These are phyloP conservation scores for Tillandsia leiboldiana DNA, from an alignment of 176 grass and related monocot genomes.

Conservation along the genomic window DNA sequence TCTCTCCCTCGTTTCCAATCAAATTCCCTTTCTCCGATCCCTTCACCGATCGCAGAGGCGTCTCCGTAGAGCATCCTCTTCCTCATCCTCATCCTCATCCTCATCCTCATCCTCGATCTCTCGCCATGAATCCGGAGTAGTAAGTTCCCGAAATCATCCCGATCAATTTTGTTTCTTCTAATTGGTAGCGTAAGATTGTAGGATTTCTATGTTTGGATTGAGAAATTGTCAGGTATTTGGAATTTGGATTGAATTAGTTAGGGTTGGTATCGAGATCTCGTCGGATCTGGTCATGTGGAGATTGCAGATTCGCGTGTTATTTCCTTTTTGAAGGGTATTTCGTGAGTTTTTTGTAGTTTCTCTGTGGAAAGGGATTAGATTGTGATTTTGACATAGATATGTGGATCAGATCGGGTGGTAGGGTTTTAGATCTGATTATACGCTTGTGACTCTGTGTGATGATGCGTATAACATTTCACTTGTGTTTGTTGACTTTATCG, in stretches of 20 bases:
- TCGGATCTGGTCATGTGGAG: constrained; percentile 13
- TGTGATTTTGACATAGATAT: background rate
- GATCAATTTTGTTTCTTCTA: background rate
- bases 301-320: background rate
- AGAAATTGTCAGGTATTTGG: background rate
- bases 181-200: background rate
- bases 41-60: background rate
- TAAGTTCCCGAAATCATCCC: constrained; percentile 22
- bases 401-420: background rate
- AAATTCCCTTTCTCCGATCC: background rate
- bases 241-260: background rate
- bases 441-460: background rate
- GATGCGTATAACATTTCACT: no score
- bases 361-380: background rate
- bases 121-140: constrained; percentile 58
- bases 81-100: background rate
- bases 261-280: constrained; percentile 17
- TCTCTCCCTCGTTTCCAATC: background rate
- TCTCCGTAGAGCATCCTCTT: background rate
- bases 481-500: no score
- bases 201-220: constrained; percentile 1
- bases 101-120: background rate
- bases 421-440: background rate
- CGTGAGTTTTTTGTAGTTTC: background rate
- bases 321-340: background rate